Evolutionary conservation across 2,329 filamentous ascomycete species (phyloP), one percentile per base, ranked within the genome.

Genomic region (Cytospora chrysosperma): DNA sequence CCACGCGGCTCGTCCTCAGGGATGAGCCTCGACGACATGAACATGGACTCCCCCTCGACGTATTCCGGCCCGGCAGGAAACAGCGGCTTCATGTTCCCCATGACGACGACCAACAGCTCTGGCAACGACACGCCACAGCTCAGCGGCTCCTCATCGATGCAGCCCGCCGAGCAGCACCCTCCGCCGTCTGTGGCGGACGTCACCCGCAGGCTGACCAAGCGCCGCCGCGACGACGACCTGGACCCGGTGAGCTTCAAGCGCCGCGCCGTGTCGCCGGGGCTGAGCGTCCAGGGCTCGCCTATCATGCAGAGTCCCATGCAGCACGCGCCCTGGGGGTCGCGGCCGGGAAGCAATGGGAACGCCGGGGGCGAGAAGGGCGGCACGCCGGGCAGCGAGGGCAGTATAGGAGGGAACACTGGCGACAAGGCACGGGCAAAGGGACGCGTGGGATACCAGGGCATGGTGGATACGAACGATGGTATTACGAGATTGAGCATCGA

Each of bases 401-500:
- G 56, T 26, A 56, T 50, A n/a, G 63, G 43, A 26, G 64, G 73
- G 28, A 68, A 72, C 9, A 82, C 82, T 62, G 83, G 82, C 62
- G 81, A 84, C 13, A 75, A 79, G 69, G 79, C 81, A 68, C 70
- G 79, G 57, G 78, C 82, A 69, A 84, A 82, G 73, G 88, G 81
- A 67, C 76, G 91, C 37, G 82, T 96, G 17, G 92, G 92, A 10
- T 83, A 96, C 69, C 93, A 97, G 76, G 92, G 93, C 1, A 97
- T 98, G 93, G 90, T 86, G 21, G 94, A 97, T 76, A 94, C 94
- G n/a, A 92, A 92, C 73, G 94, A 97, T 74, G 91, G 93, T 1
- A 82, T 97, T 68, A 97, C 97, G 89, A 93, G 94, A 71, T 95
- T 98, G 91, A 97, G 91, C 75, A 97, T 97, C 71, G 93, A 97